phyloP scores from a whole-genome alignment of 2,329 filamentous ascomycete genomes.

The Trichophyton benhamiae region DNA sequence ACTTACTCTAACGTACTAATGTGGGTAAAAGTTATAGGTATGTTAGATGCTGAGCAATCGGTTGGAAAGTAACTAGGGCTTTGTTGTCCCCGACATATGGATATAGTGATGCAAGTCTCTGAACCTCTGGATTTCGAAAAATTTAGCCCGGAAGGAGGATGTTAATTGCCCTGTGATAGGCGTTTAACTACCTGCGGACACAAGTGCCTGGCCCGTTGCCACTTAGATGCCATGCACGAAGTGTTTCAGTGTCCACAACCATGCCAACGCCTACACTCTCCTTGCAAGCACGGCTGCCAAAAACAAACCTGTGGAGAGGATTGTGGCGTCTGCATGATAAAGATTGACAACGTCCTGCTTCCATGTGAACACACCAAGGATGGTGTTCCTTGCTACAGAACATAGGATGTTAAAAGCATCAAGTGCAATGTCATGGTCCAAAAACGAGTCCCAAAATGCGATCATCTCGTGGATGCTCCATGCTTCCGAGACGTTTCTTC shows the following conservation, averaged over 20 bases:
- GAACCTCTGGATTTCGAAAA: conserved; percentile 46
- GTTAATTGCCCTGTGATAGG: conserved; percentile 37
- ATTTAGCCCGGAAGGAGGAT: conserved; percentile 51
- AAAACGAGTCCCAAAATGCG: conserved; percentile 43
- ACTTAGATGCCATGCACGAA: conserved; percentile 33
- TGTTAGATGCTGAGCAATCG: conserved; percentile 2
- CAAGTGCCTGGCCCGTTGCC: conserved; percentile 34
- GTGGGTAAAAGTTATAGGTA: conserved; percentile 9
- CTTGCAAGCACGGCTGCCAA: conserved; percentile 33
- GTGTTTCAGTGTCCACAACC: conserved; percentile 30
- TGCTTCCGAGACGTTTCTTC: conserved; percentile 43
- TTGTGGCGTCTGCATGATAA: conserved; percentile 28
- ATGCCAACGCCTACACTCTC: conserved; percentile 26
- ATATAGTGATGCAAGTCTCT: conserved; percentile 39
- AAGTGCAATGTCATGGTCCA: conserved; percentile 38
- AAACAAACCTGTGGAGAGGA: conserved; percentile 29
- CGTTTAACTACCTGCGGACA: conserved; percentile 35
- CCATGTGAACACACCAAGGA: conserved; percentile 22
- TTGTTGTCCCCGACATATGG: conserved; percentile 47
- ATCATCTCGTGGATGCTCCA: conserved; percentile 39
- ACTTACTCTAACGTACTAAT: conserved; percentile 8
- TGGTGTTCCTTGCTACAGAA: conserved; percentile 25
- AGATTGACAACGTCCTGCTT: conserved; percentile 17
- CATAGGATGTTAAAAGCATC: conserved; percentile 36
- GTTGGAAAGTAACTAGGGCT: conserved; percentile 6